Evolutionary conservation across 495 filamentous ascomycete genomes (phyloP).

Genomic region (Sporormia fimetaria): DNA sequence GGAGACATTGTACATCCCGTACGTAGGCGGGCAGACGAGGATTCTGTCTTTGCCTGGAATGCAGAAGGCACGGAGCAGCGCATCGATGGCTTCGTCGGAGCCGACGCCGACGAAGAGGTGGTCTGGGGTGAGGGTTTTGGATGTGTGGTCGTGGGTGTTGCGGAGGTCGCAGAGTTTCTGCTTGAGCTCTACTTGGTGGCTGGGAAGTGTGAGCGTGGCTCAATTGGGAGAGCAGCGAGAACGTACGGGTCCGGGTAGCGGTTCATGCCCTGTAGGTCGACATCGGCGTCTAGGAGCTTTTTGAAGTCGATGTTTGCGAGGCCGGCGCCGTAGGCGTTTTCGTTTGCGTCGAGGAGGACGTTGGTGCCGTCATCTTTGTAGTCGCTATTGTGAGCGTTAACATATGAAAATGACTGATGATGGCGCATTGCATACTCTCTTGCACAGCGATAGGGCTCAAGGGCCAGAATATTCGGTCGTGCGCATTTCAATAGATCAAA

Average conservation of each 20-base stretch:
- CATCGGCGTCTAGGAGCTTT: conserved; percentile 32
- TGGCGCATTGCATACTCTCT: conserved; percentile 29
- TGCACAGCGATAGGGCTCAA: conserved; percentile 36
- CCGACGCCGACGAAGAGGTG: conserved; percentile 93
- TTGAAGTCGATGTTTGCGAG: conserved; percentile 41
- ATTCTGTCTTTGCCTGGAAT: conserved; percentile 76
- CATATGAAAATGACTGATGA: conserved; percentile 7
- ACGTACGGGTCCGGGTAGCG: conserved; percentile 87
- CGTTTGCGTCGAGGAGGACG: conserved; percentile 92
- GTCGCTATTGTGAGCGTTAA: conserved; percentile 41
- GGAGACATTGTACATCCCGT: conserved; percentile 95
- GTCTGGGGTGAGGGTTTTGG: conserved; percentile 59
- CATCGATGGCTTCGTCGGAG: conserved; percentile 92
- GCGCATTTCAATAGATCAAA: conserved; percentile 29
- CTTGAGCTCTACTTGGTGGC: conserved; percentile 78
- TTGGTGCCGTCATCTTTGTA: conserved; percentile 98
- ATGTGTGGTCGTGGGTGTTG: conserved; percentile 71
- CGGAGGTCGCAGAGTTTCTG: conserved; percentile 75
- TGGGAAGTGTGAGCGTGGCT: conserved; percentile 23
- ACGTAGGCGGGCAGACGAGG: conserved; percentile 88
- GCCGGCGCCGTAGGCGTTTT: conserved; percentile 87
- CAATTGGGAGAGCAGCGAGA: neutral
- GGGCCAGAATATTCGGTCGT: conserved; percentile 33
- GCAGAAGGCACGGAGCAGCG: conserved; percentile 85
- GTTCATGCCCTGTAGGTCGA: conserved; percentile 71